Conservation (phyloP, 495 filamentous ascomycete genomes). For the Symbiotaphrina buchneri region DNA sequence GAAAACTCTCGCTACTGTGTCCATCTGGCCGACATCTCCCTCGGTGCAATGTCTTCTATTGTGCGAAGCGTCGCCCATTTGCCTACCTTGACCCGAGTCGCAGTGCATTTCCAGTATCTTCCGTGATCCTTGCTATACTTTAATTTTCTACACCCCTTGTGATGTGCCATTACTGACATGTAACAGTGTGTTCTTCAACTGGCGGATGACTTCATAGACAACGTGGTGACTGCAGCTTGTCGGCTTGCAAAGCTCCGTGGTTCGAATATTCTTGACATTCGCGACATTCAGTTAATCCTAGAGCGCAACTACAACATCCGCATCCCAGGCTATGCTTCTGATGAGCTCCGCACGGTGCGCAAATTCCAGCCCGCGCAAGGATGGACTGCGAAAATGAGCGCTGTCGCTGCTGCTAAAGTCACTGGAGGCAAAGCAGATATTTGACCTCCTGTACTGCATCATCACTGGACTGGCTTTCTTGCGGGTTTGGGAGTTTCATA, state of each 20-base stretch:
- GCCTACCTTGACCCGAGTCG: too few species aligned
- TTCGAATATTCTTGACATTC: conserved; percentile 73
- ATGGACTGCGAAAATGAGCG: conserved; percentile 92
- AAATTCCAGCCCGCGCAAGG: conserved; percentile 68
- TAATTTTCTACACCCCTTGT: too few species aligned
- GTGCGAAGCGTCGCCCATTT: too few species aligned
- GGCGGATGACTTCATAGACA: conserved; percentile 87
- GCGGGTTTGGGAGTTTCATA: too few species aligned
- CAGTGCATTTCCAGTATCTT: too few species aligned
- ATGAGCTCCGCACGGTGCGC: conserved; percentile 82
- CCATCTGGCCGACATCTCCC: too few species aligned
- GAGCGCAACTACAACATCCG: conserved; percentile 98
- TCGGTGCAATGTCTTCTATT: too few species aligned
- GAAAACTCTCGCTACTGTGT: too few species aligned
- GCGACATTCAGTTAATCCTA: conserved; percentile 83
- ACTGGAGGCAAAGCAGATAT: conserved; percentile 30
- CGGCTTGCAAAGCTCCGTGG: conserved; percentile 78
- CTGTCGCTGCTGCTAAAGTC: conserved; percentile 78
- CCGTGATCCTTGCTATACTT: too few species aligned
- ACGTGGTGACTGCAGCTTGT: conserved; percentile 68
- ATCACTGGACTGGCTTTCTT: too few species aligned
- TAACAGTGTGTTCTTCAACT: conserved; percentile 77
- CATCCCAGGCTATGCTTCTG: conserved; percentile 80
- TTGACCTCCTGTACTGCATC: too few species aligned
- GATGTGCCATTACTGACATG: too few species aligned